These are phyloP conservation scores for Pilaira anomala DNA, from an alignment of 192 early-diverging fungal species.

Conservation along the genomic window DNA sequence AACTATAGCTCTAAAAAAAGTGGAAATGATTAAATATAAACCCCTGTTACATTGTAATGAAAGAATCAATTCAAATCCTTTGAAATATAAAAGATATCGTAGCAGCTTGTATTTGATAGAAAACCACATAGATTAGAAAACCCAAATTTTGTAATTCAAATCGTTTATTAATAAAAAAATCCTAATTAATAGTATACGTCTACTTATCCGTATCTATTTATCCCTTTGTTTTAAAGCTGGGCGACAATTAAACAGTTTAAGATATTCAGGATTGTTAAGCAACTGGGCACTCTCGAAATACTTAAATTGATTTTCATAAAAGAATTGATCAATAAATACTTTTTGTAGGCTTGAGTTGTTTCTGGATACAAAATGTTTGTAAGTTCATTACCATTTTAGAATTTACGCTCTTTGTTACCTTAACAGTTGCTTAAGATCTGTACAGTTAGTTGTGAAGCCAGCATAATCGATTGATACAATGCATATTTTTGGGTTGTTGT, in stretches of 20 bases:
- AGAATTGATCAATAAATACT: not conserved
- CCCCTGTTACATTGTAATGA: not conserved
- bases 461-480: not conserved
- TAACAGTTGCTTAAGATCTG: not conserved
- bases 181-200: not conserved
- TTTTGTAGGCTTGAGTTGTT: not conserved
- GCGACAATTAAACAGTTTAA: not conserved
- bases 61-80: constrained; percentile 3
- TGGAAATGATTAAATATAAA: not conserved
- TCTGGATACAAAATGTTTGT: not conserved
- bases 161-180: not conserved
- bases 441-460: not conserved
- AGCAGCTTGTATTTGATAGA: not conserved
- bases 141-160: not conserved
- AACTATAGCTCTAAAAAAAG: not conserved
- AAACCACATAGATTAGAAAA: not conserved
- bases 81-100: not conserved
- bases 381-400: not conserved
- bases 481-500: not conserved
- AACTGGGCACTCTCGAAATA: not conserved
- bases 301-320: not conserved
- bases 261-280: not conserved
- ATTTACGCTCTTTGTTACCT: not conserved
- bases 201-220: not conserved
- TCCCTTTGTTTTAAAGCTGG: not conserved